Conservation (phyloP, 2,329 filamentous ascomycete species). For the Cyanodermella asteris region DNA sequence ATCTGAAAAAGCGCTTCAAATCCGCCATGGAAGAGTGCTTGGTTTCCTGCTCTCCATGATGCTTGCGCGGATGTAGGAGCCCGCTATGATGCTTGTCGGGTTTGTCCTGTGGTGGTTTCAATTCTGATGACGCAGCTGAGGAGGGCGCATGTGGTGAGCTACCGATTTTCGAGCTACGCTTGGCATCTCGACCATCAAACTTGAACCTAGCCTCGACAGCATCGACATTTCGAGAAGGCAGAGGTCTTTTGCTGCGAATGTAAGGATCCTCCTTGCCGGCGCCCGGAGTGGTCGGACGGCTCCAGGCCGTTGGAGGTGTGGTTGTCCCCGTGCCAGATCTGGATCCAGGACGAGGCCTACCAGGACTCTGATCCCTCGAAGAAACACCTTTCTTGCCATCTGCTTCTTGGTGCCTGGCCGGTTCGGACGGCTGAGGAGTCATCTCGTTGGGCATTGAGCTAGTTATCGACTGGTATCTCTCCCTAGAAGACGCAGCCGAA, state of each 20-base stretch:
- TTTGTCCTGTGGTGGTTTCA: slow-evolving; percentile 27
- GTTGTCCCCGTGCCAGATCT: slow-evolving; percentile 22
- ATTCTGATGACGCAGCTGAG: slow-evolving; percentile 20
- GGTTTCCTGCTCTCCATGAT: slow-evolving; percentile 24
- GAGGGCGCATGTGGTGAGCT: slow-evolving; percentile 5
- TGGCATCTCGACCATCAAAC: slow-evolving; percentile 55
- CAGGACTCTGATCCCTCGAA: too few species aligned
- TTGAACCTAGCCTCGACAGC: slow-evolving; percentile 64
- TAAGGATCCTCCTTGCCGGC: slow-evolving; percentile 73
- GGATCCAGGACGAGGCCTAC: slow-evolving; percentile 41
- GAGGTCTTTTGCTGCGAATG: slow-evolving; percentile 55
- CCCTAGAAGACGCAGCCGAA: too few species aligned
- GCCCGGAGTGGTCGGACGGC: slow-evolving; percentile 54
- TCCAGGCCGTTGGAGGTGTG: slow-evolving; percentile 37
- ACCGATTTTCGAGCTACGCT: slow-evolving; percentile 29
- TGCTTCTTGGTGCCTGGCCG: too few species aligned
- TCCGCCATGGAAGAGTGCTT: slow-evolving; percentile 75
- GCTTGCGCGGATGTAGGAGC: slow-evolving; percentile 25
- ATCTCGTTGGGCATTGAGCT: too few species aligned
- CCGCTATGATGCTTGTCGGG: slow-evolving; percentile 29
- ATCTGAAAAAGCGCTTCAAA: slow-evolving; percentile 85
- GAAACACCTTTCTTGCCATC: too few species aligned
- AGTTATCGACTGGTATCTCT: too few species aligned
- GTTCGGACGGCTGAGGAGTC: slow-evolving; percentile 32
- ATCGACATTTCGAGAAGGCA: slow-evolving; percentile 41